A percentile compares a stretch with the other conserved stretches of the same genome.
Evolutionary conservation across 352 stramenopile species (phyloP).

Genomic region (Pythium graminicola): DNA sequence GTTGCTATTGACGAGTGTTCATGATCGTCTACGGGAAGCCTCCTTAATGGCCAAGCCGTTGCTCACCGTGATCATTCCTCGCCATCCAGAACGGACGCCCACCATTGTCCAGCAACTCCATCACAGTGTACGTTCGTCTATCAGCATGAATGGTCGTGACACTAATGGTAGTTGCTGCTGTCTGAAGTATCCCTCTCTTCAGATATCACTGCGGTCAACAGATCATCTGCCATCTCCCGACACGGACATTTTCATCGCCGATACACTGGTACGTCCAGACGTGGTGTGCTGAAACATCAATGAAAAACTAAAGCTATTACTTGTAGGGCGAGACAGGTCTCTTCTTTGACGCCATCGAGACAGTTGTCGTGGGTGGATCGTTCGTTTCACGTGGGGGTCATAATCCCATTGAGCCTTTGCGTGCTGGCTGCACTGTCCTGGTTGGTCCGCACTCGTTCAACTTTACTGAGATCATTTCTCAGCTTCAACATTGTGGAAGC

Average conservation of each 20-base stretch:
- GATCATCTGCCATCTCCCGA: constrained; percentile 23
- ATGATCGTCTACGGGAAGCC: constrained; percentile 9
- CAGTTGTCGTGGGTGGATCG: constrained; percentile 60
- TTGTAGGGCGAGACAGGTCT: constrained; percentile 51
- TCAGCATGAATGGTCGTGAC: neutral
- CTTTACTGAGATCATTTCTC: constrained; percentile 45
- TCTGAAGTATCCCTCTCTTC: constrained; percentile 34
- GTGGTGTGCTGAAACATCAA: neutral
- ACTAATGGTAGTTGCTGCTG: neutral
- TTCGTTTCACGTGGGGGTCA: constrained; percentile 59
- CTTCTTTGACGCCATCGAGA: constrained; percentile 40
- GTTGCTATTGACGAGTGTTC: constrained; percentile 33
- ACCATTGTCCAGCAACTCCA: constrained; percentile 34
- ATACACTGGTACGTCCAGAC: constrained; percentile 41
- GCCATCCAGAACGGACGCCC: constrained; percentile 40
- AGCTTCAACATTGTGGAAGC: constrained; percentile 1
- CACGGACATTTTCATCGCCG: constrained; percentile 53
- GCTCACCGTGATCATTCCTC: constrained; percentile 51
- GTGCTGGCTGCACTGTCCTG: constrained; percentile 55
- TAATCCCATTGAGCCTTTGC: constrained; percentile 69
- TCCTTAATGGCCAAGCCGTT: constrained; percentile 6
- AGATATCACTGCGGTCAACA: constrained; percentile 32
- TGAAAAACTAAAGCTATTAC: neutral
- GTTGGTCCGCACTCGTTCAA: constrained; percentile 66
- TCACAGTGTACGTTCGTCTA: constrained; percentile 1